These are phyloP conservation scores for Wickerhamiella azymoides DNA, from an alignment of 805 yeast genomes.

Conservation along the genomic window DNA sequence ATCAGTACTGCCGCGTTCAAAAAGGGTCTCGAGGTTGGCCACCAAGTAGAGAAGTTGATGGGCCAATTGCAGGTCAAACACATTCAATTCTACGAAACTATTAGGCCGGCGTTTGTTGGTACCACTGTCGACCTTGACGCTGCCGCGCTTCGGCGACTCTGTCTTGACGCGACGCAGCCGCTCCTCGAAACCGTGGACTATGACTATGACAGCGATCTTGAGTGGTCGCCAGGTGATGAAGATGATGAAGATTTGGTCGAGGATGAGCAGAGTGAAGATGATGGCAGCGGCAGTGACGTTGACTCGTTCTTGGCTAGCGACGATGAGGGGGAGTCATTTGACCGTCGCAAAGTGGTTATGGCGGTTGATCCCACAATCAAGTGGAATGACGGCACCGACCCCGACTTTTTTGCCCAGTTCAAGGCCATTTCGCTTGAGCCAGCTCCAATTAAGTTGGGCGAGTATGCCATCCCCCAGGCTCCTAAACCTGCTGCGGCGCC, in stretches of 20 bases:
- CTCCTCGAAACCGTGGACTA: background rate
- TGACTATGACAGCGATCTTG: constrained; percentile 3
- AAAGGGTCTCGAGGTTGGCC: background rate
- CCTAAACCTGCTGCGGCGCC: background rate
- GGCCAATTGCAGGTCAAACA: background rate
- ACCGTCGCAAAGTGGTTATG: background rate
- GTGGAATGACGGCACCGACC: background rate
- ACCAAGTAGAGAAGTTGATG: background rate
- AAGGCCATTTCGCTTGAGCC: background rate
- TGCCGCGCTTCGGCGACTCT: background rate
- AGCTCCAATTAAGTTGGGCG: background rate
- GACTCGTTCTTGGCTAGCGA: constrained; percentile 4
- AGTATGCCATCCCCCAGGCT: background rate
- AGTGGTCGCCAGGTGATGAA: constrained; percentile 7
- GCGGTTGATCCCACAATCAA: background rate
- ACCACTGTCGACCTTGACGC: background rate
- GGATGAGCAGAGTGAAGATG: constrained; percentile 5
- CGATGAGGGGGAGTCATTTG: background rate
- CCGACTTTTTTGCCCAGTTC: constrained; percentile 1
- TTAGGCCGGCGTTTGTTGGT: constrained; percentile 1
- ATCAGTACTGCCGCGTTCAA: background rate
- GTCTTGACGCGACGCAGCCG: background rate
- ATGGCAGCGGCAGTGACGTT: background rate
- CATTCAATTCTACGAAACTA: background rate
- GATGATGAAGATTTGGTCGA: constrained; percentile 5